Evolutionary conservation across 116 monocot genomes (phyloP), one percentile per base, ranked within the genome.

Genomic region (Iris pallida): DNA sequence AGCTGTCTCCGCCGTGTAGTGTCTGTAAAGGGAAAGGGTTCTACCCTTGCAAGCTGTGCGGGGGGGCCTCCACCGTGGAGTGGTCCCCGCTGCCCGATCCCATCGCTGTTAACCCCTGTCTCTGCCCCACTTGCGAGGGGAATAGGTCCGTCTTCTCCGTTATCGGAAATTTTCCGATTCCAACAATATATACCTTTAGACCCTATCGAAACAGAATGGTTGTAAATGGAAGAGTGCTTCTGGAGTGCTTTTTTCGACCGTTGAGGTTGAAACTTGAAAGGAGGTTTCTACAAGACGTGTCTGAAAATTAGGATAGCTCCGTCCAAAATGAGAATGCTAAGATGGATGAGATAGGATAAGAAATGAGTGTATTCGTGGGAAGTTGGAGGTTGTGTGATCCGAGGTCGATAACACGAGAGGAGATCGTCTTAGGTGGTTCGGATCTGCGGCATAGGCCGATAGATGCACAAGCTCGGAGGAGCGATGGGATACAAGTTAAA

Each of bases 61-160:
- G 65, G 67, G 94, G 94, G 65, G 78, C 44, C 20, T 83, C 90
- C 0, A 90, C 88, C 4, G 74, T 95, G 11, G 71, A 78, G 42
- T 95, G 95, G 95, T 95, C 91, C 47, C 95, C 95, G 53, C 53
- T 90, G 14, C 76, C 82, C 53, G 95, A 95, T 71, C 95, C 88
- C 4, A 76, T 95, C 56, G 84, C 62, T 75, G 84, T 95, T 54
- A 95, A 88, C 73, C 88, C 85, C 14, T 95, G 88, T 43, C 73
- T 95, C 44, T 95, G 88, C 82, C 95, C 95, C 0, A 95, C 90
- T 20, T 95, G 95, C 44, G 91, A 95, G 51, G 91, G 95, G 4
- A 90, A 88, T 42, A 88, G 78, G 90, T 86, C 42, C 41, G 47
- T 48, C 2, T 51, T 7, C 8, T 70, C 13, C 5, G 16, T 8